A percentile compares a stretch with the other conserved stretches of the same genome.
phyloP scores from a whole-genome alignment of 2,329 filamentous ascomycete species.

The Colletotrichum melonis region DNA sequence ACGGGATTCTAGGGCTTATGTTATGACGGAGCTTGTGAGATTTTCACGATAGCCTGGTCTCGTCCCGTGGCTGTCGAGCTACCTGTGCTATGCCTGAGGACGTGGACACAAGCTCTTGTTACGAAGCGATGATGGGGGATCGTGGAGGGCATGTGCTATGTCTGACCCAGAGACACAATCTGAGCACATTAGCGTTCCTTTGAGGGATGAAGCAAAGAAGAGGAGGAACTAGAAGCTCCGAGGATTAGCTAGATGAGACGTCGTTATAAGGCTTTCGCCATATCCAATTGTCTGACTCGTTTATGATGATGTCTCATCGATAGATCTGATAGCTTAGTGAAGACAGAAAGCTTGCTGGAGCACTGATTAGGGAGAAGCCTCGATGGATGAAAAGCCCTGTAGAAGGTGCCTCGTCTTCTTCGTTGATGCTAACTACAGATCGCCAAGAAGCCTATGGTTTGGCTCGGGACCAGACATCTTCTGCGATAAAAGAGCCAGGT shows the following conservation, averaged over 20 bases:
- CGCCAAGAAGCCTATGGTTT: no score
- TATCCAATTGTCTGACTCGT: neutral
- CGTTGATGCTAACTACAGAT: no score
- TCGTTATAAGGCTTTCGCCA: neutral
- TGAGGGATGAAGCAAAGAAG: neutral
- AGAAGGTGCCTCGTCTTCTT: no score
- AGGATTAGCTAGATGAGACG: neutral
- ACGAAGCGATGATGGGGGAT: neutral
- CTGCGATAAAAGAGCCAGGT: no score
- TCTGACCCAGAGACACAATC: neutral
- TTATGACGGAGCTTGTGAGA: neutral
- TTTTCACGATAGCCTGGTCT: neutral
- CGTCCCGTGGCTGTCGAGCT: neutral
- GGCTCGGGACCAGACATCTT: no score
- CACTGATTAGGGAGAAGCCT: no score
- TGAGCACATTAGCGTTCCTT: neutral
- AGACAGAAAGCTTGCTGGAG: no score
- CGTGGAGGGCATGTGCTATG: neutral
- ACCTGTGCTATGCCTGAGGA: neutral
- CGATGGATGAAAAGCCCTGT: no score
- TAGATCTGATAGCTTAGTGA: no score
- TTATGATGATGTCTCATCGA: no score
- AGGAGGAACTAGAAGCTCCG: neutral
- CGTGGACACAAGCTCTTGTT: no score
- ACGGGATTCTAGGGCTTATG: neutral